Conservation (phyloP, 202 grass and related monocot genomes). For the Schoenoplectus tabernaemontani region DNA sequence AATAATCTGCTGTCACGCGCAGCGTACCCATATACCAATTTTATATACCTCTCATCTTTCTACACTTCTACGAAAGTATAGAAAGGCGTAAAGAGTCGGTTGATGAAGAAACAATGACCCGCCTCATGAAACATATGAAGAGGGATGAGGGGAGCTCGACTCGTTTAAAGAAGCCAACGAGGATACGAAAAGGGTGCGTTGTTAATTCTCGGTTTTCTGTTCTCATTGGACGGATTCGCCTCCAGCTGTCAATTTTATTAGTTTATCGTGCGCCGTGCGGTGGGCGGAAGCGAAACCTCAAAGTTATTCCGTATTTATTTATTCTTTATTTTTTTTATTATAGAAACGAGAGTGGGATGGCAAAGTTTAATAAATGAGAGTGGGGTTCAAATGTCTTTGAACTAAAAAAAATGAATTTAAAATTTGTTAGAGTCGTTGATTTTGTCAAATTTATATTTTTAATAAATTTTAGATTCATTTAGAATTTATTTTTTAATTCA, state of each 20-base stretch:
- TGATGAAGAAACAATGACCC: neutral
- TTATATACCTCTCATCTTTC: neutral
- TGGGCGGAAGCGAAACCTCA: neutral
- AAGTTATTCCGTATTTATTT: conserved; percentile 3
- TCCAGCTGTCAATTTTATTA: conserved; percentile 20
- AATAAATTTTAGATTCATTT: no score
- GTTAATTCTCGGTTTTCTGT: neutral
- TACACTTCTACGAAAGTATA: neutral
- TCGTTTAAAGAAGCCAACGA: neutral
- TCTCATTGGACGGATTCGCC: neutral
- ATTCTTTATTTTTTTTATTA: neutral
- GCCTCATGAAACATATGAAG: neutral
- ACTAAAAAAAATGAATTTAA: no score
- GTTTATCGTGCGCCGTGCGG: neutral
- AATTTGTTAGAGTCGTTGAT: no score
- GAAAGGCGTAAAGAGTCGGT: neutral
- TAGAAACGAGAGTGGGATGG: neutral
- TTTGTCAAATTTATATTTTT: no score
- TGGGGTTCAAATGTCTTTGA: no score
- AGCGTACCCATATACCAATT: neutral
- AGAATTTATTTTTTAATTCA: no score
- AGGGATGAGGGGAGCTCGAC: neutral
- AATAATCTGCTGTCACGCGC: conserved; percentile 15
- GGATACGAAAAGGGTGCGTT: neutral
- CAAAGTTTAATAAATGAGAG: no score